phyloP scores from a whole-genome alignment of 1,139 yeast genomes.

The Candida mesenterica region DNA sequence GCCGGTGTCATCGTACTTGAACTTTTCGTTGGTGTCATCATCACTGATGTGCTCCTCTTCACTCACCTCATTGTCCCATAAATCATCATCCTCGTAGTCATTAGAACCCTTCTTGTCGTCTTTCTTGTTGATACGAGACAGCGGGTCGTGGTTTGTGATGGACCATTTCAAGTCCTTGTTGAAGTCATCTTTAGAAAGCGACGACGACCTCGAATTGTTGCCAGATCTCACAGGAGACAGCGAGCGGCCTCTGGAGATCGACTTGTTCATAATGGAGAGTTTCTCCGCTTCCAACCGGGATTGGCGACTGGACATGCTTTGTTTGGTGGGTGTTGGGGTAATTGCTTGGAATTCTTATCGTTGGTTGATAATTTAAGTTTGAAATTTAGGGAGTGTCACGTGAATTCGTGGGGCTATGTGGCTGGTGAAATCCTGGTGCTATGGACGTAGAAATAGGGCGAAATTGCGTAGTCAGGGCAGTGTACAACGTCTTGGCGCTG shows the following conservation, averaged over 20 bases:
- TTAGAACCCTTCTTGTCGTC: slow-evolving; percentile 16
- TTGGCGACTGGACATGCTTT: slow-evolving; percentile 34
- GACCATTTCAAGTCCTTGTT: slow-evolving; percentile 47
- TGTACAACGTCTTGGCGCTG: too few species aligned
- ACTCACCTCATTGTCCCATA: slow-evolving; percentile 46
- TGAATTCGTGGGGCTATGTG: too few species aligned
- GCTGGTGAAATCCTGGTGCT: too few species aligned
- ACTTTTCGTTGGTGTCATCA: slow-evolving; percentile 55
- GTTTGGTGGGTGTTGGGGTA: background rate
- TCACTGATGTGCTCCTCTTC: slow-evolving; percentile 71
- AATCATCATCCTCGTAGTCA: slow-evolving; percentile 21
- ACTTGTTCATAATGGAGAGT: slow-evolving; percentile 40
- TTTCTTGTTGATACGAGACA: slow-evolving; percentile 41
- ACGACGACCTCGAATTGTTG: slow-evolving; percentile 34
- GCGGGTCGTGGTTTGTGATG: slow-evolving; percentile 56
- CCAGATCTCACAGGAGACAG: slow-evolving; percentile 34
- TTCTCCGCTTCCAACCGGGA: slow-evolving; percentile 46
- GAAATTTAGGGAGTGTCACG: background rate
- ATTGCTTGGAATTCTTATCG: background rate
- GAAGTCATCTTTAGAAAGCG: slow-evolving; percentile 38
- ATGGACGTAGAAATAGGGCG: too few species aligned
- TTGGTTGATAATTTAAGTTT: too few species aligned
- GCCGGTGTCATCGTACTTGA: slow-evolving; percentile 61
- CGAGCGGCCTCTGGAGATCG: slow-evolving; percentile 42
- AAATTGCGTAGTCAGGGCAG: too few species aligned